Base-by-base conservation (phyloP, 148 eudicot genomes). In the Rhododendron kiyosumense region DNA sequence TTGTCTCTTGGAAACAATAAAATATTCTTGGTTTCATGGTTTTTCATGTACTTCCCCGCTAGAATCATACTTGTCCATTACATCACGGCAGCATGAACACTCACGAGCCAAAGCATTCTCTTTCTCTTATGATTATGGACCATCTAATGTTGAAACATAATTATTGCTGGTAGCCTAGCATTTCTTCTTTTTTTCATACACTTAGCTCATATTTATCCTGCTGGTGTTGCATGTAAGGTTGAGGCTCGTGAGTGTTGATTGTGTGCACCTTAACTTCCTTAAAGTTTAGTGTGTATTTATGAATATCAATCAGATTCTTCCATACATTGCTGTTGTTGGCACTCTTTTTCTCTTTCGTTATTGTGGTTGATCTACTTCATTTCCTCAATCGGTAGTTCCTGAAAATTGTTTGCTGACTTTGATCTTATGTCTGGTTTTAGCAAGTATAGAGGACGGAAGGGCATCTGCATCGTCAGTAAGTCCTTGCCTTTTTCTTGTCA, bases 381-480 rank as follows among this genome's bases (percentile, higher is more conserved):
- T 46, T 65, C 5, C 30, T n/a, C 51, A 38, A 2, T 82, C 14
- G 4, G 7, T 34, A 8, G 59, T 71, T 69, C 52, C 28, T 46
- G 34, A 46, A 61, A n/a, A 30, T 83, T 84, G 67, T 52, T 84
- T 14, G 57, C 36, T 74, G 63, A 84, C 48, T 73, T n/a, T 12
- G 65, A 32, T 71, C 77, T 49, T 52, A 41, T 20, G 52, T 43
- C 85, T 41, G 38, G 48, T 84, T 84, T 77, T 12, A 54, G 81
- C 41, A 24, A 51, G 45, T 28, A 6, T 9, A 51, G 69, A 34
- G 57, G 65, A 34, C 79, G 18, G 80, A 61, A 74, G 79, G 34
- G 69, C 86, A 34, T 52, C 69, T 22, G 10, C 22, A 20, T 74
- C 81, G 43, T 52, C 80, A 84, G 86, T 84, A 84, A 84, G 86